phyloP scores from a whole-genome alignment of 2,329 filamentous ascomycete species.

The Helotiales sp. region DNA sequence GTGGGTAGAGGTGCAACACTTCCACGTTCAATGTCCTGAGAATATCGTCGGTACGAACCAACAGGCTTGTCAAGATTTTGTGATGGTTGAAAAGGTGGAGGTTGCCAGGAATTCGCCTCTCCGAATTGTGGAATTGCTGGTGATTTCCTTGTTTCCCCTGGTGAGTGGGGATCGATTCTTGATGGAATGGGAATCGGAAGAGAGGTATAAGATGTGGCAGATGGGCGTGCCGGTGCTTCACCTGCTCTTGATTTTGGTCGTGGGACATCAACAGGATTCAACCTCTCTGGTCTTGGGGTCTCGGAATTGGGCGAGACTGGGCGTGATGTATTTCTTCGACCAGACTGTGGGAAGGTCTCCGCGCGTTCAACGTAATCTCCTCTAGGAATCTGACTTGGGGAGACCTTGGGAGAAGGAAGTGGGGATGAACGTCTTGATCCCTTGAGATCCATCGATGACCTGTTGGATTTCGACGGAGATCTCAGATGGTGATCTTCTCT shows the following conservation, averaged over 20 bases:
- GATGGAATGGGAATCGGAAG: conserved; percentile 38
- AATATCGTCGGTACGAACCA: conserved; percentile 58
- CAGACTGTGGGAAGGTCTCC: conserved; percentile 35
- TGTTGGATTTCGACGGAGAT: conserved; percentile 37
- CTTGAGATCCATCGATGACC: conserved; percentile 32
- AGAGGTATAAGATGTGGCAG: conserved; percentile 13
- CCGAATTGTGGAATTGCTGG: conserved; percentile 29
- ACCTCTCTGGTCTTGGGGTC: conserved; percentile 30
- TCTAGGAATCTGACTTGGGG: conserved; percentile 35
- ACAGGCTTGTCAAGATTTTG: conserved; percentile 47
- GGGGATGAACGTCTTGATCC: conserved; percentile 33
- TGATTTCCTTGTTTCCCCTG: conserved; percentile 28
- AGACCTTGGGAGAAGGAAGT: conserved; percentile 39
- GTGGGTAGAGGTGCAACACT: conserved; percentile 60
- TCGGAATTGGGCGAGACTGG: conserved; percentile 38
- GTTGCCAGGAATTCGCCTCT: conserved; percentile 49
- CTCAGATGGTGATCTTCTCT: conserved; percentile 31
- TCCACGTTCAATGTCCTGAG: conserved; percentile 55
- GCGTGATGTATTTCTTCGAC: conserved; percentile 28
- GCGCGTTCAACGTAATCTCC: conserved; percentile 36
- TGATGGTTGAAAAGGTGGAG: conserved; percentile 50
- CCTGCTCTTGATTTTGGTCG: conserved; percentile 32
- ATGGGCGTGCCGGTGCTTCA: conserved; percentile 14
- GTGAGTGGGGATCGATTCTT: conserved; percentile 27
- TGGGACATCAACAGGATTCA: conserved; percentile 34